These are phyloP conservation scores for Polygonum aviculare DNA, from an alignment of 148 eudicot genomes.

Conservation along the genomic window DNA sequence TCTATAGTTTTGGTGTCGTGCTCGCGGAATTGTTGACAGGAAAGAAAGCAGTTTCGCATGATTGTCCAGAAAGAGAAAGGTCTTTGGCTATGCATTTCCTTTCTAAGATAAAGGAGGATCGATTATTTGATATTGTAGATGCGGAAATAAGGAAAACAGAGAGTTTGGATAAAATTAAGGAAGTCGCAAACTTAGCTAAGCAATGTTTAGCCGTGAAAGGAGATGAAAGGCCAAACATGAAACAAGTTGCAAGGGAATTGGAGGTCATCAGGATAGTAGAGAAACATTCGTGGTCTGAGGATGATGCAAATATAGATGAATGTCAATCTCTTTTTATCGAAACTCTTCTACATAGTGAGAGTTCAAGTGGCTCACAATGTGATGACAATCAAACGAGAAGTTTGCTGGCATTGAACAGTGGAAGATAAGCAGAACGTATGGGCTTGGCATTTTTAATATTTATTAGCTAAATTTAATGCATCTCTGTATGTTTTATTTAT, in stretches of 20 bases:
- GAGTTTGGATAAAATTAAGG: background rate
- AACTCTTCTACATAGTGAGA: background rate
- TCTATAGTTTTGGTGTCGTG: slow-evolving; percentile 9
- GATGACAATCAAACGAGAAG: background rate
- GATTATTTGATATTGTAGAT: slow-evolving; percentile 3
- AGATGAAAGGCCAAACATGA: slow-evolving; percentile 10
- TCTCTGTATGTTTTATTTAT: too few relatives aligned
- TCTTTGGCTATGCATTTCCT: background rate
- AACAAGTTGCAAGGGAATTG: slow-evolving; percentile 4
- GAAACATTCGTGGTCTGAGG: background rate
- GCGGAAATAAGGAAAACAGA: background rate
- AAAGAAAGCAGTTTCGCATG: background rate
- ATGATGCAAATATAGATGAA: background rate
- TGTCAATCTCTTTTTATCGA: background rate
- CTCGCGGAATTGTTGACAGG: background rate
- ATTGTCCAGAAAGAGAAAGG: background rate
- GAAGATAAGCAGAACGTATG: background rate
- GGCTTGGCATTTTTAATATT: background rate
- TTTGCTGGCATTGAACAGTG: background rate
- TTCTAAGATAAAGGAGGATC: background rate
- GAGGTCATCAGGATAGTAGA: background rate
- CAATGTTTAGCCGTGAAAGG: background rate
- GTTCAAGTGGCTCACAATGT: background rate
- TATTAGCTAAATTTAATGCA: background rate
- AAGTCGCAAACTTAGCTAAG: background rate